Evolutionary conservation across 176 grass and related monocot genomes (phyloP), one percentile per base, ranked within the genome.

Genomic region (Triticum dicoccoides): DNA sequence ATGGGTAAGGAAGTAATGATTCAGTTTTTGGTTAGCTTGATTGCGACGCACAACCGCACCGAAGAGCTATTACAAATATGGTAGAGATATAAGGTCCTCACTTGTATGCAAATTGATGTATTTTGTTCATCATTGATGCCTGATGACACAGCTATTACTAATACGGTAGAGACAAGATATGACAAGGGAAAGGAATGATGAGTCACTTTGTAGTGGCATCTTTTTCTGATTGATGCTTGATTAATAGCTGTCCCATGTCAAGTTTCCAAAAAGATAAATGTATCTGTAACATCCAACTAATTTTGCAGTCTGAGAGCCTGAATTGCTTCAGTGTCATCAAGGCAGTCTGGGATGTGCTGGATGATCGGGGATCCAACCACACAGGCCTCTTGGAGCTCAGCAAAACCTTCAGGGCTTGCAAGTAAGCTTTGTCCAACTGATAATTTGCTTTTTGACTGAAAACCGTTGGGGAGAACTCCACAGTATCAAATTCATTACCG

Each of bases 321-420:
- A 98, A 98, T 61, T 98, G 93, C 85, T 96, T 92, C 82, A 76
- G 59, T 34, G 88, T 96, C 61, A 98, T 98, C 79, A 98, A 96
- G 77, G 87, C 78, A 61, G 91, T 85, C 54, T 98, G 97, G 94
- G 90, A 98, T 85, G 82, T 90, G 80, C 33, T 98, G 30, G 80
- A 70, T 61, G 88, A 65, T 34, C 89, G 80, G 59, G 94, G 90
- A 69, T 82, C 86, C 76, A 82, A 59, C 9, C 65, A 89, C 59
- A 82, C 86, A 80, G 97, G 94, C 11, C 90, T 98, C 59, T 14
- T 82, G 35, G 81, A 92, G 77, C 93, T 98, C 35, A 98, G 92
- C 82, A 98, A 90, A 78, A 88, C 69, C 21, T 98, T 98, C 89
- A 98, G 83, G 84, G 86, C 97, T 64, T 98, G 97, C 97, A 90